Conservation (phyloP, 106 monocot species). For the Allium sativum region DNA sequence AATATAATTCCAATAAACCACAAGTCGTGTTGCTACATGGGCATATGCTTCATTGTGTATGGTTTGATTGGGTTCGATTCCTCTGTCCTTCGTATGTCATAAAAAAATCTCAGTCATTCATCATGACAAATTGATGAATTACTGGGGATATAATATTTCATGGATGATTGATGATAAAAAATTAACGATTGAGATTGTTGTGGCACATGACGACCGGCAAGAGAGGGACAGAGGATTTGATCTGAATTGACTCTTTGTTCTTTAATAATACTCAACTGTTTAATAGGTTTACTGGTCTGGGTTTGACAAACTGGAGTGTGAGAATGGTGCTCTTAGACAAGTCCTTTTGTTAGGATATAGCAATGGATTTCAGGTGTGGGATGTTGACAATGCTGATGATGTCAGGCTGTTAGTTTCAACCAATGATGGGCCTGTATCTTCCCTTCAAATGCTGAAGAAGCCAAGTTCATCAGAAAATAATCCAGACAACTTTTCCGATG, state of each 20-base stretch:
- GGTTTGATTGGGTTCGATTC: no score
- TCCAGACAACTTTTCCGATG: conserved; percentile 35
- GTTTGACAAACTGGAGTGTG: conserved; percentile 69
- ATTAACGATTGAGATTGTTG: no score
- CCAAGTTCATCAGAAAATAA: conserved; percentile 22
- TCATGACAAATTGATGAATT: no score
- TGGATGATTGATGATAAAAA: no score
- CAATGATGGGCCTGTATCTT: conserved; percentile 54
- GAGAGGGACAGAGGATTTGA: no score
- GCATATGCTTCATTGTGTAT: no score
- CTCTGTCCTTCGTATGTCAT: no score
- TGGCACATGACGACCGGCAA: no score
- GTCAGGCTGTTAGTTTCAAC: conserved; percentile 43
- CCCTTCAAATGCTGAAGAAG: conserved; percentile 48
- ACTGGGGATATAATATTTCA: no score
- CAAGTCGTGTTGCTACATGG: no score
- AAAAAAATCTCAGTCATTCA: no score
- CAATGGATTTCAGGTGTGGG: conserved; percentile 91
- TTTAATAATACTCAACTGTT: not conserved
- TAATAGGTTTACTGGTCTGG: conserved; percentile 77
- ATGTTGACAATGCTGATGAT: conserved; percentile 81
- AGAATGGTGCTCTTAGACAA: conserved; percentile 28
- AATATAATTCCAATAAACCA: no score
- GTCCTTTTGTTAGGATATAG: conserved; percentile 65
- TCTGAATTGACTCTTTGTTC: not conserved